phyloP scores from a whole-genome alignment of 2,329 filamentous ascomycete species.

The Aspergillus intermedius region DNA sequence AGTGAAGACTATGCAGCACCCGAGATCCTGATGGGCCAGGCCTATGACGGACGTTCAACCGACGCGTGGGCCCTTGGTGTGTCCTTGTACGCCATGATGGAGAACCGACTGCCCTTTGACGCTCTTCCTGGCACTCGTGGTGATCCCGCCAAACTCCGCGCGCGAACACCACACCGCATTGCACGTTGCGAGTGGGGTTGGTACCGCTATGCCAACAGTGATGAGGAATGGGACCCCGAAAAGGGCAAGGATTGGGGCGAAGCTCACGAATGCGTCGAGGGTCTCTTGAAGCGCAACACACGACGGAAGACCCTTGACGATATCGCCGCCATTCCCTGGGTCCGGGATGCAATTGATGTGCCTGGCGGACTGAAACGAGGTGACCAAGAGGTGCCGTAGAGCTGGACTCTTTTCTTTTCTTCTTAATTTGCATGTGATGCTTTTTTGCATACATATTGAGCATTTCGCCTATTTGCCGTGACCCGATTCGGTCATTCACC shows the following conservation, averaged over 20 bases:
- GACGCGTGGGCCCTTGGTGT: slow-evolving; percentile 96
- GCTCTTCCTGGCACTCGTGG: slow-evolving; percentile 69
- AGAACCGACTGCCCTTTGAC: slow-evolving; percentile 90
- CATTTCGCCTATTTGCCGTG: too few relatives aligned
- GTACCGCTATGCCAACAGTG: slow-evolving; percentile 75
- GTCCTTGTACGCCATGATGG: slow-evolving; percentile 84
- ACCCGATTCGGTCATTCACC: too few relatives aligned
- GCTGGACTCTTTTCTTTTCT: slow-evolving; percentile 17
- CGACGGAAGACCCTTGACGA: slow-evolving; percentile 70
- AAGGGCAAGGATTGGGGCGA: slow-evolving; percentile 62
- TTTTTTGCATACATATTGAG: neutral
- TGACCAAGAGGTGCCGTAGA: slow-evolving; percentile 46
- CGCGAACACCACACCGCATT: slow-evolving; percentile 85
- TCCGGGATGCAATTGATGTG: slow-evolving; percentile 64
- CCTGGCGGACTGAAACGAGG: slow-evolving; percentile 51
- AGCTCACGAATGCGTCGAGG: slow-evolving; percentile 76
- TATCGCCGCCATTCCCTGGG: slow-evolving; percentile 69
- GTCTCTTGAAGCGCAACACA: slow-evolving; percentile 72
- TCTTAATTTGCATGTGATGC: slow-evolving; percentile 3
- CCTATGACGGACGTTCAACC: slow-evolving; percentile 84
- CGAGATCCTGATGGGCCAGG: slow-evolving; percentile 89
- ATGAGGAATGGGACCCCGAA: slow-evolving; percentile 76
- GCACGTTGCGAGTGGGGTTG: slow-evolving; percentile 93
- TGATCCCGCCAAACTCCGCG: slow-evolving; percentile 68
- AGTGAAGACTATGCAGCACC: slow-evolving; percentile 96